Base-by-base conservation (phyloP, 2,329 filamentous ascomycete genomes). In the Monosporascus sp. region DNA sequence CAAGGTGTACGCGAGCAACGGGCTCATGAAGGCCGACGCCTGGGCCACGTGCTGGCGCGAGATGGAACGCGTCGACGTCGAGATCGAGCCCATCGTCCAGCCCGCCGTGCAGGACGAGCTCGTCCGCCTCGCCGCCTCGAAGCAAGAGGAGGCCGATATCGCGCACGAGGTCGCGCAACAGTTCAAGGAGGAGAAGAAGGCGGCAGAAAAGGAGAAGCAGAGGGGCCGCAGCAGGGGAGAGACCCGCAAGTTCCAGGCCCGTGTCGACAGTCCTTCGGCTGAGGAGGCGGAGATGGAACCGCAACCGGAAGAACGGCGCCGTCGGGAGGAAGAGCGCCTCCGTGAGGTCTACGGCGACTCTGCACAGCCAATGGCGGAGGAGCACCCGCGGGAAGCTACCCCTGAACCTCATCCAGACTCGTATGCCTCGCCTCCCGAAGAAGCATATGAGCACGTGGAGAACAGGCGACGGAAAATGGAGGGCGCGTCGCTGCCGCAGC, bases 11-110 rank as follows among this genome's bases (percentile, higher is more conserved):
- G 94, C 94, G 1, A 93, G 91, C 50, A 99, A 97, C 69, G 94
- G 94, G 0, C 75, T 97, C 48, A 96, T 99, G 90, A 84, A 86
- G 54, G 86, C 90, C 5, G 91, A 91, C 0, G 93, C 94, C 0
- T 99, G 94, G 94, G 83, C 84, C 5, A 92, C 92, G 2, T 93
- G 90, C 54, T 99, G 93, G 93, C 88, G 84, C 61, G 93, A 97
- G 71, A 99, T 99, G 94, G 94, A 99, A 73, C 83, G 93, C n/a
- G 90, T 97, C 0, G 94, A 99, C 66, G 90, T 96, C 1, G 93
- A 97, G 70, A 83, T 99, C 50, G 84, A 89, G 63, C 88, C 94
- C 3, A 82, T 86, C 64, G 79, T 91, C 11, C 81, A 84, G 19
- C 69, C 81, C 0, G 71, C 76, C 1, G 66, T 87, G 14, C 78